Percentiles rank a stretch among this genome's conserved stretches.
Evolutionary conservation across 345 rosid species (phyloP).

Genomic region (Hibiscus mutabilis): DNA sequence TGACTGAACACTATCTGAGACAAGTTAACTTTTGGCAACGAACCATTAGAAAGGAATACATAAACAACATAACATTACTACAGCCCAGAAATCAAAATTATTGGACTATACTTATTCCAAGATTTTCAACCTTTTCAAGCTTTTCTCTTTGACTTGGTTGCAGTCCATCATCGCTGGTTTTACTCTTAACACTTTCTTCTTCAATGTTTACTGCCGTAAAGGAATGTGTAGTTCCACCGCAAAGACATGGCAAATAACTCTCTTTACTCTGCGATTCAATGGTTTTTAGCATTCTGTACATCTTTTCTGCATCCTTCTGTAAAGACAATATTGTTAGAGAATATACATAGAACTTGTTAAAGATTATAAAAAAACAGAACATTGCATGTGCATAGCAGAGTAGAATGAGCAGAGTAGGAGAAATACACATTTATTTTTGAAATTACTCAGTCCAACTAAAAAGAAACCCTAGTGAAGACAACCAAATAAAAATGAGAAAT

Average conservation of each 20-base stretch:
- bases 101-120: constrained; percentile 17
- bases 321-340: constrained; percentile 13
- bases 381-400: no score
- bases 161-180: constrained; percentile 28
- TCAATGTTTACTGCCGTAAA: constrained; percentile 46
- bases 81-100: constrained; percentile 5
- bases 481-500: not conserved
- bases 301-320: constrained; percentile 68
- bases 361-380: not conserved
- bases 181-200: constrained; percentile 20
- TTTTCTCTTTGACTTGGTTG: constrained; percentile 36
- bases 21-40: not conserved
- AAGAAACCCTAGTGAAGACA: not conserved
- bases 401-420: not conserved
- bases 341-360: not conserved
- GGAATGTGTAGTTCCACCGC: constrained; percentile 45
- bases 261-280: constrained; percentile 28
- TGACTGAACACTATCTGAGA: constrained; percentile 1
- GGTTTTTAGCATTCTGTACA: constrained; percentile 42
- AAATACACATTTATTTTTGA: not conserved
- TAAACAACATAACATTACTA: not conserved
- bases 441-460: not conserved
- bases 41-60: not conserved
- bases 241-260: constrained; percentile 33
- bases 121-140: constrained; percentile 30